These are phyloP conservation scores for Nakaseomyces sp. DNA, from an alignment of 1,139 yeast genomes.

Conservation along the genomic window DNA sequence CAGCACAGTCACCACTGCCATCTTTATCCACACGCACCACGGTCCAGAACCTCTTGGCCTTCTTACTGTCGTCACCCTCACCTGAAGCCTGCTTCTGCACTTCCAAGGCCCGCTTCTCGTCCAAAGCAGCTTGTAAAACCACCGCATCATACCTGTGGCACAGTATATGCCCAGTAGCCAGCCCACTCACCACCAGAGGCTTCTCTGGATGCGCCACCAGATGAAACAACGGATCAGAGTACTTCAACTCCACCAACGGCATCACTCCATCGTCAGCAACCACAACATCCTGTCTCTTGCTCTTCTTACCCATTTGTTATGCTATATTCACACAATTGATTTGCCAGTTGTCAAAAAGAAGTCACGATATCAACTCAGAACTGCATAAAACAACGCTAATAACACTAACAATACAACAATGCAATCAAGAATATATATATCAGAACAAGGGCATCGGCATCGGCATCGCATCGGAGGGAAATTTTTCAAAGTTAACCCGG, in stretches of 20 bases:
- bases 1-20: constrained; percentile 33
- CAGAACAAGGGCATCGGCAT: too few relatives aligned
- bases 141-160: constrained; percentile 48
- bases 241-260: constrained; percentile 47
- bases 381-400: too few relatives aligned
- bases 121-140: constrained; percentile 29
- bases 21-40: constrained; percentile 31
- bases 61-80: constrained; percentile 8
- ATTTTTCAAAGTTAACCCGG: too few relatives aligned
- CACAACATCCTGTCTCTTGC: constrained; percentile 20
- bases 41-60: constrained; percentile 43
- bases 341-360: too few relatives aligned
- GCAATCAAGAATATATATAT: too few relatives aligned
- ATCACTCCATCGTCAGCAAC: constrained; percentile 33
- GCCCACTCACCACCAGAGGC: constrained; percentile 59
- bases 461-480: too few relatives aligned
- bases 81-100: constrained; percentile 3
- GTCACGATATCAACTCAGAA: too few relatives aligned
- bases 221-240: constrained; percentile 59
- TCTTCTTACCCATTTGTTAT: constrained; percentile 10
- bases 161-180: constrained; percentile 69
- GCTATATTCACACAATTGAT: background rate
- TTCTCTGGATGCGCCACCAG: constrained; percentile 72
- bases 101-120: constrained; percentile 22
- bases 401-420: too few relatives aligned